Evolutionary conservation across 2,329 filamentous ascomycete genomes (phyloP).

Genomic region (Didymosphaeria variabile): DNA sequence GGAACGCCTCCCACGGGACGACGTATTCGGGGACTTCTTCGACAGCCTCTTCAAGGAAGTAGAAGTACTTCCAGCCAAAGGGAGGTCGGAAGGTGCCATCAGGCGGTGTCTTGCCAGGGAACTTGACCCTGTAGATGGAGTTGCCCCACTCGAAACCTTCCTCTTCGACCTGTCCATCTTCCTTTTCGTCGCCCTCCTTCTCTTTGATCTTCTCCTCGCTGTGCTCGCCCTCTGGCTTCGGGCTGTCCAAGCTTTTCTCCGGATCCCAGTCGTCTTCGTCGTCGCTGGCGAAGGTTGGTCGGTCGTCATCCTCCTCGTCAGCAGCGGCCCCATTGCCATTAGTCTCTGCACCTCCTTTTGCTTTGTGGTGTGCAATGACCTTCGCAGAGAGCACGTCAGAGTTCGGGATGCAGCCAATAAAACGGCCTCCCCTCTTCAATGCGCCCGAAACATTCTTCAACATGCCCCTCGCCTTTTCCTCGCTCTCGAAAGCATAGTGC

Average conservation of each 20-base stretch:
- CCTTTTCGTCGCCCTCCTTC: conserved; percentile 49
- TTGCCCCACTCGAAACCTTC: conserved; percentile 84
- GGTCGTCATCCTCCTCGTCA: conserved; percentile 38
- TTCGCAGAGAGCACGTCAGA: conserved; percentile 85
- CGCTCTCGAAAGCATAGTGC: conserved; percentile 97
- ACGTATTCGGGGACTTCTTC: conserved; percentile 97
- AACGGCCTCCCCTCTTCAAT: conserved; percentile 91
- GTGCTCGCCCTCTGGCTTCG: conserved; percentile 50
- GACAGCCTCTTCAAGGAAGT: conserved; percentile 94
- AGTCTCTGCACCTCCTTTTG: conserved; percentile 50
- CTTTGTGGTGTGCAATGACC: conserved; percentile 79
- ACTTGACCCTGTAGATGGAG: conserved; percentile 87
- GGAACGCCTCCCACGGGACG: conserved; percentile 97
- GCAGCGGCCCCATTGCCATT: conserved; percentile 34
- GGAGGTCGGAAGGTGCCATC: conserved; percentile 94
- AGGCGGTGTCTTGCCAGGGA: conserved; percentile 80
- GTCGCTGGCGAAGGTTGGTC: conserved; percentile 48
- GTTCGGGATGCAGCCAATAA: conserved; percentile 96
- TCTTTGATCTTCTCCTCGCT: conserved; percentile 47
- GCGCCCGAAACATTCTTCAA: conserved; percentile 89
- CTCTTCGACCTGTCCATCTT: conserved; percentile 58
- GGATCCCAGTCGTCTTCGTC: conserved; percentile 57
- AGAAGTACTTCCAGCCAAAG: conserved; percentile 98
- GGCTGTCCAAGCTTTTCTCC: conserved; percentile 53
- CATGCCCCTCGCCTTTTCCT: conserved; percentile 90